A percentile compares a stretch with the other conserved stretches of the same genome.
Conservation (phyloP, 2,329 filamentous ascomycete species). For the Fusarium irregulare region DNA sequence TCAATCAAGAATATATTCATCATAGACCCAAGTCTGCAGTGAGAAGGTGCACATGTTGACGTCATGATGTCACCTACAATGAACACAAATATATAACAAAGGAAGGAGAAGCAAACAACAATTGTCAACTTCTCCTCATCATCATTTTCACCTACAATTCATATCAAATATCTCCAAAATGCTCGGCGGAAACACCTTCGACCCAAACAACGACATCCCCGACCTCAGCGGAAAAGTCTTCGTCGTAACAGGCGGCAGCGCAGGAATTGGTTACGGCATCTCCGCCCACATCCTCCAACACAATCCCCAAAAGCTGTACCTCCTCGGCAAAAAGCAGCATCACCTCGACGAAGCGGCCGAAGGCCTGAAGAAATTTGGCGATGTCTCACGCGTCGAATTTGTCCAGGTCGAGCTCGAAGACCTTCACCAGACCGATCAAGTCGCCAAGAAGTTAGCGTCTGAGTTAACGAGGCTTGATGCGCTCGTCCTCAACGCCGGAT, state of each 20-base stretch:
- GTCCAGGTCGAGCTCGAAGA: constrained; percentile 8
- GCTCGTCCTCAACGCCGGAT: constrained; percentile 3
- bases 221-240: constrained; percentile 10
- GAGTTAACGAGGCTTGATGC: neutral
- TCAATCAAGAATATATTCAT: too few species aligned
- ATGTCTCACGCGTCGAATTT: constrained; percentile 1
- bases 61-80: neutral
- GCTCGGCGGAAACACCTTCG: constrained; percentile 5
- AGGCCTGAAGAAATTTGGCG: constrained; percentile 1
- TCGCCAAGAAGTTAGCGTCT: constrained; percentile 4
- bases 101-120: neutral
- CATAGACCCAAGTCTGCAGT: too few species aligned
- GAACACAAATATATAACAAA: neutral
- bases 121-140: neutral
- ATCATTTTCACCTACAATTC: neutral
- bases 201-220: constrained; percentile 13
- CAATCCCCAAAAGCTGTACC: constrained; percentile 2
- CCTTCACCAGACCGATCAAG: constrained; percentile 3
- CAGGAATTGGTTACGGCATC: constrained; percentile 15
- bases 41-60: neutral
- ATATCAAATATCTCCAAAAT: neutral
- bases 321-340: constrained; percentile 12
- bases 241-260: constrained; percentile 12
- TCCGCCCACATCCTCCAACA: constrained; percentile 18
- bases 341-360: constrained; percentile 11